Evolutionary conservation across 345 rosid genomes (phyloP).

Genomic region (Salix purpurea): DNA sequence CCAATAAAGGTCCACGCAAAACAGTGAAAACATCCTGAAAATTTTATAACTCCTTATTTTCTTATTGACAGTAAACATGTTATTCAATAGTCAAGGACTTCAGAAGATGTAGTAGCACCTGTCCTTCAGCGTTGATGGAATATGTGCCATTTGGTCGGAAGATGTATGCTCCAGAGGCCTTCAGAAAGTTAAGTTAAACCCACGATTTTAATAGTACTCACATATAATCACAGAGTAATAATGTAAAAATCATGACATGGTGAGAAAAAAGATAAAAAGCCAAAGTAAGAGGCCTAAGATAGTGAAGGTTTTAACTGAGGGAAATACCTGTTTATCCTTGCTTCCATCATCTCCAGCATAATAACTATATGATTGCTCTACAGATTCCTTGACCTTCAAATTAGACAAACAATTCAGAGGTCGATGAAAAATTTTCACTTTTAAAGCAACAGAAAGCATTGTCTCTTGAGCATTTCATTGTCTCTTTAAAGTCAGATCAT

Average conservation of each 20-base stretch:
- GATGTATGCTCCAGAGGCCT: conserved; percentile 97
- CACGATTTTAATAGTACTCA: background rate
- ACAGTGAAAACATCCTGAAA: conserved; percentile 56
- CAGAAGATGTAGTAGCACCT: conserved; percentile 15
- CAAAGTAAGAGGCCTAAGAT: background rate
- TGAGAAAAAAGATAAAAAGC: background rate
- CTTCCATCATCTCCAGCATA: conserved; percentile 79
- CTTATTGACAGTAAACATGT: background rate
- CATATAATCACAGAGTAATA: background rate
- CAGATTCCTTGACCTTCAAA: conserved; percentile 27
- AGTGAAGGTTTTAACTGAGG: background rate
- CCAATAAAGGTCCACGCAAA: conserved; percentile 71
- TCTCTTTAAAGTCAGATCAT: too few species aligned
- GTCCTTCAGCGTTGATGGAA: conserved; percentile 22
- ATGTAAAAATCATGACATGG: background rate
- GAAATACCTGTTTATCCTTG: conserved; percentile 69
- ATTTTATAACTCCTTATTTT: background rate
- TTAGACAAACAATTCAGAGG: background rate
- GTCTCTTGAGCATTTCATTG: too few species aligned
- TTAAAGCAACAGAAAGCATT: too few species aligned
- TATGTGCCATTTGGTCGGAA: conserved; percentile 72
- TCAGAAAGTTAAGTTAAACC: conserved; percentile 17
- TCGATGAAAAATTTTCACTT: too few species aligned
- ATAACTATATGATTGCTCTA: conserved; percentile 66
- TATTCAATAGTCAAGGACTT: background rate